Conservation (phyloP, 2,329 filamentous ascomycete species). For the Hypoxylon sp. region DNA sequence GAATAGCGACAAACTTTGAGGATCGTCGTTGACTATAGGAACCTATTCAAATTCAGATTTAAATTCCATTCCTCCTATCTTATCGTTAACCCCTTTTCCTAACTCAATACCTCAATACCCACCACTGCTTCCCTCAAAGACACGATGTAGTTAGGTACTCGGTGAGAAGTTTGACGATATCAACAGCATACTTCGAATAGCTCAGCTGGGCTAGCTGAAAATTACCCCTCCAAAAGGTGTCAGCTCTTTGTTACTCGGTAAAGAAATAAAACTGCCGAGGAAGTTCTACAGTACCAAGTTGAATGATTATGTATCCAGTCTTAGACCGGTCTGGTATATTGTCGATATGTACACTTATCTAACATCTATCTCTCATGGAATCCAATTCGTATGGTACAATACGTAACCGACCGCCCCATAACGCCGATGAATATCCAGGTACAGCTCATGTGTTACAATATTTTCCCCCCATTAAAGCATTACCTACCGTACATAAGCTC, state of each 20-base stretch:
- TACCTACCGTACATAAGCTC: background rate
- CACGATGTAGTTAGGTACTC: constrained; percentile 2
- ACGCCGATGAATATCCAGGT: background rate
- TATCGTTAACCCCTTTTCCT: constrained; percentile 2
- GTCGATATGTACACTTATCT: constrained; percentile 7
- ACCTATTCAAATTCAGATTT: no score
- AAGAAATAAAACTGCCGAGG: background rate
- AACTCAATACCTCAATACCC: background rate
- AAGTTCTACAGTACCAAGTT: no score
- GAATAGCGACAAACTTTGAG: constrained; percentile 1
- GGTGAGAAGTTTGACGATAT: background rate
- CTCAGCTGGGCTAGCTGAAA: background rate
- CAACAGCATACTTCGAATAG: background rate
- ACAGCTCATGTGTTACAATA: constrained; percentile 1
- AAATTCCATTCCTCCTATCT: constrained; percentile 3
- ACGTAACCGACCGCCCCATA: background rate
- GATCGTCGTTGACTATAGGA: constrained; percentile 1
- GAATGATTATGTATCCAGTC: no score
- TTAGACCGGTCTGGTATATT: background rate
- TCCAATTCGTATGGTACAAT: background rate
- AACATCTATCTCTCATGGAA: constrained; percentile 11
- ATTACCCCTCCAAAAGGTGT: background rate
- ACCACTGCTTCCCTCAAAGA: background rate
- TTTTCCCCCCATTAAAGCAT: background rate
- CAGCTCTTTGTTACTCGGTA: background rate